These are phyloP conservation scores for Allium sativum DNA, from an alignment of 106 monocot species.

Conservation along the genomic window DNA sequence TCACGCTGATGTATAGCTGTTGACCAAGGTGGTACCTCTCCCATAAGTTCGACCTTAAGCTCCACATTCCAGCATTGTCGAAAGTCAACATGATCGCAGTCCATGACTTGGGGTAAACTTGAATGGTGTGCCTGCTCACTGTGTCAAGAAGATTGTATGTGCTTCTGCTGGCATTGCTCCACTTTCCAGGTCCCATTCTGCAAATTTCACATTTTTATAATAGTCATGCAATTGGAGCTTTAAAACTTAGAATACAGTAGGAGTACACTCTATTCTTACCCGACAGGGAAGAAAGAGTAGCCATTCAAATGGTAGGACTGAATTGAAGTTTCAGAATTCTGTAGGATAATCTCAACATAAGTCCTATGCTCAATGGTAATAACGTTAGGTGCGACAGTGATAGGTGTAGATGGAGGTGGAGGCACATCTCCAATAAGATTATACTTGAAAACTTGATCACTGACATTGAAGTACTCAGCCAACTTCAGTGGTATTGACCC, in stretches of 20 bases:
- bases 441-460: slow-evolving; percentile 42
- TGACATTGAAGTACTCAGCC: slow-evolving; percentile 54
- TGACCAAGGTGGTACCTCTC: slow-evolving; percentile 45
- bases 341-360: slow-evolving; percentile 63
- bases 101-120: slow-evolving; percentile 45
- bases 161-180: slow-evolving; percentile 22
- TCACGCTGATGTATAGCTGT: slow-evolving; percentile 67
- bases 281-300: slow-evolving; percentile 73
- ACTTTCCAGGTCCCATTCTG: slow-evolving; percentile 44
- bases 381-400: slow-evolving; percentile 32
- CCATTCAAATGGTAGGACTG: slow-evolving; percentile 68
- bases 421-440: slow-evolving; percentile 40
- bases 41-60: slow-evolving; percentile 34
- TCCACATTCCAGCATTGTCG: slow-evolving; percentile 55
- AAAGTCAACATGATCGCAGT: slow-evolving; percentile 44
- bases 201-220: neutral
- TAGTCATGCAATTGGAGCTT: too few relatives aligned
- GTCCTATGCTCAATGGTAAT: slow-evolving; percentile 34
- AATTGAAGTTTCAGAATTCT: slow-evolving; percentile 48
- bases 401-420: slow-evolving; percentile 1
- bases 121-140: slow-evolving; percentile 51
- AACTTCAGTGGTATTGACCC: slow-evolving; percentile 43
- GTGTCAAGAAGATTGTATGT: slow-evolving; percentile 39
- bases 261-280: slow-evolving; percentile 12
- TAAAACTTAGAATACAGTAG: too few relatives aligned